phyloP scores from a whole-genome alignment of 2,329 filamentous ascomycete species.

The Phyllosticta capitalensis region DNA sequence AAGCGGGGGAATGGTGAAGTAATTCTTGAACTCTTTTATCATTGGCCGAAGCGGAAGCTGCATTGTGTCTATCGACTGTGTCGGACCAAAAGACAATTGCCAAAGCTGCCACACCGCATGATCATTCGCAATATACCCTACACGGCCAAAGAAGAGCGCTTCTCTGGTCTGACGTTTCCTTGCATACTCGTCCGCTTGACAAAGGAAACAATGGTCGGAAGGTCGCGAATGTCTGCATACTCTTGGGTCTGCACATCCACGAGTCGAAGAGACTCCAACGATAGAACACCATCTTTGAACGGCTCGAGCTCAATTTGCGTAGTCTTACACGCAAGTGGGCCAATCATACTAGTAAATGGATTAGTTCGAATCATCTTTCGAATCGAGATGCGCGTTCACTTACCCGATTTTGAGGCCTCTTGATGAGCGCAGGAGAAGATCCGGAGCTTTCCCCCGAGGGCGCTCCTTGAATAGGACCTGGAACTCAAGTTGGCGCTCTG shows the following conservation, averaged over 20 bases:
- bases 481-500: slow-evolving; percentile 59
- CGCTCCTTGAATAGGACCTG: slow-evolving; percentile 61
- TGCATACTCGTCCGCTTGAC: background rate
- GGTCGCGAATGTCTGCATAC: slow-evolving; percentile 64
- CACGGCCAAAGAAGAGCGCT: background rate
- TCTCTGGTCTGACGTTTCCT: background rate
- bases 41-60: no score
- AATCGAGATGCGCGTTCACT: slow-evolving; percentile 17
- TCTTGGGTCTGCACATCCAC: slow-evolving; percentile 66
- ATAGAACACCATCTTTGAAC: slow-evolving; percentile 54
- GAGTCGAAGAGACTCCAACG: slow-evolving; percentile 63
- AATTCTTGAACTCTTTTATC: no score
- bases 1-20: no score
- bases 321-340: slow-evolving; percentile 63
- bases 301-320: slow-evolving; percentile 65
- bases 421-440: slow-evolving; percentile 65
- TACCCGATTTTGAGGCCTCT: slow-evolving; percentile 64
- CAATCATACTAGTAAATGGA: slow-evolving; percentile 45
- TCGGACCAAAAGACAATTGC: no score
- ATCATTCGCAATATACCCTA: background rate
- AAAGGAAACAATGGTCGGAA: slow-evolving; percentile 54
- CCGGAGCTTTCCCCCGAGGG: slow-evolving; percentile 51
- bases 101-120: background rate
- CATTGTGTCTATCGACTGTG: no score
- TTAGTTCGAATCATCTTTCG: background rate